These are phyloP conservation scores for Lippia alba DNA, from an alignment of 305 asterid species.

Conservation along the genomic window DNA sequence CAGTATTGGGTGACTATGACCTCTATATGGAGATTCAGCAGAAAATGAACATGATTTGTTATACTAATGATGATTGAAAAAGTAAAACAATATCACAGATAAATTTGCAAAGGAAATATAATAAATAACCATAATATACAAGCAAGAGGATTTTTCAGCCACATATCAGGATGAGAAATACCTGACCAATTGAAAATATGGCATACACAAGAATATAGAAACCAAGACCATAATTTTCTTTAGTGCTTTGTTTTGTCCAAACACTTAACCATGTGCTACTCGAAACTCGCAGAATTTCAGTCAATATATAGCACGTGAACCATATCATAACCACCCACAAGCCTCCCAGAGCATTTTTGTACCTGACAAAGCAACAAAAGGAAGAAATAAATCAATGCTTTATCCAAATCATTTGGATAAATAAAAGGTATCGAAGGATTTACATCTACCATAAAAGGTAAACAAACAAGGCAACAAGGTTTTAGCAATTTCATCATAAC, in stretches of 20 bases:
- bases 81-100: too few relatives aligned
- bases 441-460: too few relatives aligned
- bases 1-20: background rate
- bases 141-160: background rate
- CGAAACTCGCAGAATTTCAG: conserved; percentile 63
- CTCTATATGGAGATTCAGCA: background rate
- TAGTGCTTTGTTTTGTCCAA: conserved; percentile 66
- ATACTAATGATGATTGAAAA: background rate
- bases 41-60: conserved; percentile 5
- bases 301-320: conserved; percentile 53
- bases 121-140: background rate
- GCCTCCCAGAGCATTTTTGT: conserved; percentile 66
- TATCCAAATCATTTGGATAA: conserved; percentile 20
- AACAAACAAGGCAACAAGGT: too few relatives aligned
- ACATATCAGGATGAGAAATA: conserved; percentile 28
- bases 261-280: conserved; percentile 76
- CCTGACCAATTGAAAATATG: conserved; percentile 62
- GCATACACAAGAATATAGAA: conserved; percentile 68
- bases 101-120: too few relatives aligned
- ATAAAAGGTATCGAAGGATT: background rate
- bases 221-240: conserved; percentile 44
- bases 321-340: conserved; percentile 59
- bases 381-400: conserved; percentile 30
- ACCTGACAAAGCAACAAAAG: conserved; percentile 46
- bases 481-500: conserved; percentile 12